Conservation (phyloP, 257 asterid species). For the Anisodus tanguticus region DNA sequence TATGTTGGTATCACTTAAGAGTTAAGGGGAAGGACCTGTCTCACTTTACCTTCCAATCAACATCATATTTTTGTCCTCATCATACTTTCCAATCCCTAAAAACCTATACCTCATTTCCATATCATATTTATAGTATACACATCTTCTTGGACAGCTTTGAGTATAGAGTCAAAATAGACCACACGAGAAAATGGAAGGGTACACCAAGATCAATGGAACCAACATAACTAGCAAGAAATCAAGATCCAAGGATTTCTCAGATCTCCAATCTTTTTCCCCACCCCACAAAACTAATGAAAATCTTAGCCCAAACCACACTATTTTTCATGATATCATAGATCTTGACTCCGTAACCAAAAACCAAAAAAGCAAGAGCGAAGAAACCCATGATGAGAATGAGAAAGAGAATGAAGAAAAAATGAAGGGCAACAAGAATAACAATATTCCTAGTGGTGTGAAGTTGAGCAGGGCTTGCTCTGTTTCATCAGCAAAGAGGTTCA, state of each 20-base stretch:
- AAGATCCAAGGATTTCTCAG: slow-evolving; percentile 42
- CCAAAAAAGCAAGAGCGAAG: slow-evolving; percentile 12
- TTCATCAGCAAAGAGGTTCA: slow-evolving; percentile 29
- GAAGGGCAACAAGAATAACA: not conserved
- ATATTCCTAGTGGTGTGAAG: slow-evolving; percentile 22
- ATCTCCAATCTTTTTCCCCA: slow-evolving; percentile 32
- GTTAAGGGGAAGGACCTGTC: not conserved
- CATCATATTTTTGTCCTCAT: slow-evolving; percentile 26
- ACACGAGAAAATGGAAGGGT: slow-evolving; percentile 36
- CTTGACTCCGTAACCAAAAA: slow-evolving; percentile 17
- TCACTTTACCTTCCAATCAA: slow-evolving; percentile 33
- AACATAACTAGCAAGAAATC: slow-evolving; percentile 30
- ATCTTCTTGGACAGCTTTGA: slow-evolving; percentile 14
- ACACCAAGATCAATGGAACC: slow-evolving; percentile 40
- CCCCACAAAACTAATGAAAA: slow-evolving; percentile 27
- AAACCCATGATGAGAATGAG: not conserved
- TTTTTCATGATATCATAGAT: not conserved
- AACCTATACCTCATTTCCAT: slow-evolving; percentile 8
- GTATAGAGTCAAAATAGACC: slow-evolving; percentile 18
- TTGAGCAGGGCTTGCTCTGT: slow-evolving; percentile 40
- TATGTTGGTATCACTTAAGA: not conserved
- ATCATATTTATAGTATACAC: slow-evolving; percentile 19
- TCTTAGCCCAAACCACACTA: slow-evolving; percentile 24
- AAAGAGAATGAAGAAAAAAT: not conserved
- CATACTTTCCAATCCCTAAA: slow-evolving; percentile 21